Evolutionary conservation across 139 green algal species (phyloP).

Genomic region (Mesotaenium endlicherianum): DNA sequence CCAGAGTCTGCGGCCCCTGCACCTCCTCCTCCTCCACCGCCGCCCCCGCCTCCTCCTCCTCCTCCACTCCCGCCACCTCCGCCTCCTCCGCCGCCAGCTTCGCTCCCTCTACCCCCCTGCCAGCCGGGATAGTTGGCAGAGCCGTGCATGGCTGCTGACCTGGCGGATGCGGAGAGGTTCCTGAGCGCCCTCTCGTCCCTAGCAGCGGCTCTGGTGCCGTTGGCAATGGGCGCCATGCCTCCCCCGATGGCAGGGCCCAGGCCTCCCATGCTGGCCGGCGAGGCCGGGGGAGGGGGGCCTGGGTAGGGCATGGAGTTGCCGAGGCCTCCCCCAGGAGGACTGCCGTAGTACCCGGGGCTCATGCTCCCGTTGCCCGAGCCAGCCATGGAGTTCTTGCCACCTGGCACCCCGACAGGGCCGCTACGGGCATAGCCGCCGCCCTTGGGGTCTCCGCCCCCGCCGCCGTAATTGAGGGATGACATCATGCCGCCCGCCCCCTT

Average conservation of each 20-base stretch:
- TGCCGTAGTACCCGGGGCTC: conserved; percentile 19
- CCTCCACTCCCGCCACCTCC: not conserved
- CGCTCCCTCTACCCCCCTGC: not conserved
- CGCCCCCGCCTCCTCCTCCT: not conserved
- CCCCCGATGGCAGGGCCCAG: too few relatives aligned
- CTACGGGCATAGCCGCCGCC: not conserved
- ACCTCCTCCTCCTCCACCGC: not conserved
- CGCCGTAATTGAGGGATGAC: conserved; percentile 3
- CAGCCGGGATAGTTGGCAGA: not conserved
- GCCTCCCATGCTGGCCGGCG: not conserved
- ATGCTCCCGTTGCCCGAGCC: conserved; percentile 6
- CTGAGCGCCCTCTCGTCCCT: too few relatives aligned
- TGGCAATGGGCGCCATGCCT: too few relatives aligned
- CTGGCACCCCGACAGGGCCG: not conserved
- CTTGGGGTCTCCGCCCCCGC: not conserved
- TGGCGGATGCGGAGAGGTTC: not conserved
- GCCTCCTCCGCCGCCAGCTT: not conserved
- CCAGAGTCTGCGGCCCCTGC: not conserved
- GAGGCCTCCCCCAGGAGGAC: conserved; percentile 13
- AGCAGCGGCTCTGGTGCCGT: too few relatives aligned
- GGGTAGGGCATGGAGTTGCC: conserved; percentile 2
- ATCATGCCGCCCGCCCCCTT: conserved; percentile 7
- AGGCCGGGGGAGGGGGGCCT: not conserved
- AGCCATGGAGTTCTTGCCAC: not conserved
- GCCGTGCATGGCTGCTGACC: not conserved